These are phyloP conservation scores for Isatis tinctoria DNA, from an alignment of 345 rosid species.

Conservation along the genomic window DNA sequence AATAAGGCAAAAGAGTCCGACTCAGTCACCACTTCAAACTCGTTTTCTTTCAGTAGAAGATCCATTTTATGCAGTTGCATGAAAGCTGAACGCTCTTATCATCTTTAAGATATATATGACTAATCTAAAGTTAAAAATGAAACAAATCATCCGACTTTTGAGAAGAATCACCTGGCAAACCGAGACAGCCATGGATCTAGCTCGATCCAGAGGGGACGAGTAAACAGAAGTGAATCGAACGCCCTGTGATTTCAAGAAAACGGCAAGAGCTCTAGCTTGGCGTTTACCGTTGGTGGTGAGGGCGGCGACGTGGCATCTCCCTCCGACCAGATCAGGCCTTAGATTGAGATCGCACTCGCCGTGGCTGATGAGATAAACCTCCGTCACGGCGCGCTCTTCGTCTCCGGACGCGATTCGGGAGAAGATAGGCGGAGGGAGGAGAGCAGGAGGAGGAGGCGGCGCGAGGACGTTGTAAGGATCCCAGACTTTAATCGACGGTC, in stretches of 20 bases:
- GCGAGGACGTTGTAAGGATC: slow-evolving; percentile 92
- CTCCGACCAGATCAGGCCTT: slow-evolving; percentile 77
- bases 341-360: slow-evolving; percentile 74
- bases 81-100: background rate
- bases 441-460: slow-evolving; percentile 47
- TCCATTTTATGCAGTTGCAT: background rate
- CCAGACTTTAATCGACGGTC: slow-evolving; percentile 92
- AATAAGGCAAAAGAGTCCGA: background rate
- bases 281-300: slow-evolving; percentile 75
- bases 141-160: no score
- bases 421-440: slow-evolving; percentile 48
- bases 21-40: background rate
- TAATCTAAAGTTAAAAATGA: no score
- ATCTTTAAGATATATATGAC: background rate
- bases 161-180: slow-evolving; percentile 65
- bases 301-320: slow-evolving; percentile 65
- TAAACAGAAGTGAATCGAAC: slow-evolving; percentile 64
- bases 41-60: background rate
- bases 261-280: slow-evolving; percentile 92
- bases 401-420: slow-evolving; percentile 23
- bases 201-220: slow-evolving; percentile 80
- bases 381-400: slow-evolving; percentile 43
- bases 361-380: slow-evolving; percentile 70
- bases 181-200: slow-evolving; percentile 71
- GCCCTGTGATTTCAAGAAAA: slow-evolving; percentile 74